Conservation (phyloP, 129 eudicot species). For the Saposhnikovia divaricata region DNA sequence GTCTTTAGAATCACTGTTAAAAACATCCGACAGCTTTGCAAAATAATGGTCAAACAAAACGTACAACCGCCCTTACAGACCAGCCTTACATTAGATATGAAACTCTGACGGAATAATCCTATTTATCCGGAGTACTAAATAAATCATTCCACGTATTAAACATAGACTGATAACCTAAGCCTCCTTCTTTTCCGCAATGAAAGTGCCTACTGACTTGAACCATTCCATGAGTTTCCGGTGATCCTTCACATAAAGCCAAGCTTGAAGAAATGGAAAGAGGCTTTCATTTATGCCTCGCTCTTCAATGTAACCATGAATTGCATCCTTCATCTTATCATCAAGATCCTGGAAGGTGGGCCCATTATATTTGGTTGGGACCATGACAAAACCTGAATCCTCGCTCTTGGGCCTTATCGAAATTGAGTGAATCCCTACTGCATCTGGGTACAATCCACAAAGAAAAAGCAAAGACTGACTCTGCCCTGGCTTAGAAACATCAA, state of each 20-base stretch:
- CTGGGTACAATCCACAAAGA: conserved; percentile 86
- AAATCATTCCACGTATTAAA: not conserved
- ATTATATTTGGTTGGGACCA: conserved; percentile 39
- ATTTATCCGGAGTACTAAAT: not conserved
- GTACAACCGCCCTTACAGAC: not conserved
- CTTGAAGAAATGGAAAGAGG: conserved; percentile 86
- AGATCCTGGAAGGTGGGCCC: conserved; percentile 72
- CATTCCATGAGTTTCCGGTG: conserved; percentile 75
- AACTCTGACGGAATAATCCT: not conserved
- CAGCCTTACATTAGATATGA: not conserved
- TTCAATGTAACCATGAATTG: conserved; percentile 66
- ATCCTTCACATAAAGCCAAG: conserved; percentile 97
- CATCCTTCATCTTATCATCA: conserved; percentile 73
- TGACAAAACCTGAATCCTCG: conserved; percentile 41
- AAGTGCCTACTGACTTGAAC: conserved; percentile 63
- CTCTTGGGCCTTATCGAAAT: conserved; percentile 58
- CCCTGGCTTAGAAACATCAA: conserved; percentile 62
- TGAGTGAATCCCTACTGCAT: conserved; percentile 87
- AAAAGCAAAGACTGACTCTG: conserved; percentile 55
- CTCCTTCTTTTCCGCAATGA: conserved; percentile 33
- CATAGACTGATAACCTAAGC: conserved; percentile 9
- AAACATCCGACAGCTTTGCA: not conserved
- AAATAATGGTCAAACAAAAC: not conserved
- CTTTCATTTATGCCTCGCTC: conserved; percentile 75
- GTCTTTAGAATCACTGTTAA: too few species aligned